Base-by-base conservation (phyloP, 305 asterid species). In the Lippia alba region DNA sequence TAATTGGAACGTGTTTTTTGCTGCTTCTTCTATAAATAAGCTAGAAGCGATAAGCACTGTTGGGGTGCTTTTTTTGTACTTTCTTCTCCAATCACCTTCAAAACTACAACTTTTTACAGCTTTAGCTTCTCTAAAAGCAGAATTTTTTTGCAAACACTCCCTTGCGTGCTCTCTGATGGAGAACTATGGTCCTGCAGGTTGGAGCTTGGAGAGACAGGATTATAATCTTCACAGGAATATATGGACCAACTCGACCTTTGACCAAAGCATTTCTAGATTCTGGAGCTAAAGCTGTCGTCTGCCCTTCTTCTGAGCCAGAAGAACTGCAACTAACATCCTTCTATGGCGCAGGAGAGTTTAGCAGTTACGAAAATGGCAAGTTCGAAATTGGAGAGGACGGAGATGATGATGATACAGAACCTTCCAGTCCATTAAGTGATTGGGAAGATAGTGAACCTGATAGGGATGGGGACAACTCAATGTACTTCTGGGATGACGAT, bases 131-230 rank as follows among this genome's bases (percentile, higher is more conserved):
- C 30, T 24, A 24, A 24, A 24, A 24, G 30, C 30, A 24, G 30
- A 24, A 24, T 1, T 24, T 24, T 24, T 24, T 24, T 1, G 30
- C 30, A 24, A 24, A 24, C 30, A 24, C 30, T 24, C 3, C 30
- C 30, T 24, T 24, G 30, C 30, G 30, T 24, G 30, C 3, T 3
- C 30, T 24, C 30, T 50, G 53, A 51, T 46, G 24, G 53, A 65
- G 64, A 17, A 75, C 40, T 17, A 44, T 56, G 51, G 51, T 80
- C 64, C 56, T 67, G 46, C 85, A 92, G 99, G 82, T 92, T 50
- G 99, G 99, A 61, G 85, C 96, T 68, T 95, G 99, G 99, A 90
- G 97, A 82, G 98, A 95, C 69, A 86, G 99, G 80, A 92, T 95
- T 60, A 79, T 95, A 81, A 82, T 92, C 69, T 90, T 91, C 90